Evolutionary conservation across 2,329 filamentous ascomycete species (phyloP).

Genomic region (Colletotrichum gigasporum): DNA sequence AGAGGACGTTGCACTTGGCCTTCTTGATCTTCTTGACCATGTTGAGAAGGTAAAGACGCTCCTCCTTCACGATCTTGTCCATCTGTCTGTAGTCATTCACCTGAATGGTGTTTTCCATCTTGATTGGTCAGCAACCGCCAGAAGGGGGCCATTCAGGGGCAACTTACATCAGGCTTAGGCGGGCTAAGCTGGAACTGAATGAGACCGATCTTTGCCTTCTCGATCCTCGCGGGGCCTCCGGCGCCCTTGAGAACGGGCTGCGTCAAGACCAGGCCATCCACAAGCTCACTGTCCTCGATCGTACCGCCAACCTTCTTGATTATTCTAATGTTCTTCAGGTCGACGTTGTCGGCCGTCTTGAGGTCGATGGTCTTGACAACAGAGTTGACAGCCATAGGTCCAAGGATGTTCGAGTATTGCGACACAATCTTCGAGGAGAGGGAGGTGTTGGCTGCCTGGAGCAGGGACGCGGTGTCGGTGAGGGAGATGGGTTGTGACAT

Average conservation of each 20-base stretch:
- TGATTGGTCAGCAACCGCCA: constrained; percentile 33
- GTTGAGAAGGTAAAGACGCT: constrained; percentile 96
- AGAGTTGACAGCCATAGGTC: constrained; percentile 98
- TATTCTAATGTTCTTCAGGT: constrained; percentile 95
- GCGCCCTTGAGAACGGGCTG: constrained; percentile 95
- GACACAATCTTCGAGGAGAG: constrained; percentile 99
- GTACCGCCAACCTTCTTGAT: constrained; percentile 98
- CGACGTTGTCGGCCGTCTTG: constrained; percentile 95
- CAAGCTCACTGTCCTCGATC: constrained; percentile 97
- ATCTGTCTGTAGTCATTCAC: constrained; percentile 99
- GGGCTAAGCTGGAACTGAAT: constrained; percentile 99
- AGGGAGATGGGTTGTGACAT: constrained; percentile 96
- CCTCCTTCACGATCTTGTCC: constrained; percentile 99
- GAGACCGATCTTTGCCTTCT: constrained; percentile 95
- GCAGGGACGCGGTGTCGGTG: constrained; percentile 85
- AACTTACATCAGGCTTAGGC: constrained; percentile 89
- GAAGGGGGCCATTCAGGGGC: not conserved
- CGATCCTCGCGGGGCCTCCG: constrained; percentile 89
- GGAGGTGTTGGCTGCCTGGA: constrained; percentile 96
- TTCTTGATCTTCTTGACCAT: constrained; percentile 99
- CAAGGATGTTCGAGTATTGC: constrained; percentile 92
- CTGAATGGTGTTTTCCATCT: constrained; percentile 99
- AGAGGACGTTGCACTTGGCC: constrained; percentile 97
- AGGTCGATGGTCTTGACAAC: constrained; percentile 96
- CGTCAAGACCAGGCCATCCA: constrained; percentile 92